Base-by-base conservation (phyloP, 148 eudicot genomes). In the Vaccinium darrowii region DNA sequence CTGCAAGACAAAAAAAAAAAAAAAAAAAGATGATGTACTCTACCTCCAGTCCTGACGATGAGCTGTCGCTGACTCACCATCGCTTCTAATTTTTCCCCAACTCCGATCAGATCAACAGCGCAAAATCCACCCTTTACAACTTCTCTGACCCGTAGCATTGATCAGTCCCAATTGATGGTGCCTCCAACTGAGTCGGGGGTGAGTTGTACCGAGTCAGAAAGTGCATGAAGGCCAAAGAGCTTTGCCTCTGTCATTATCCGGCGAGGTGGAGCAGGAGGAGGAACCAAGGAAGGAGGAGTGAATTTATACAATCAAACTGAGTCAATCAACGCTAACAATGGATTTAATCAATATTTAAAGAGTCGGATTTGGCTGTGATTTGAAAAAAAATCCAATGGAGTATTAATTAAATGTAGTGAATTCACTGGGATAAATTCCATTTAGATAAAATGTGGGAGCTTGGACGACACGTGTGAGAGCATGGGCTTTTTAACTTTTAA, bases 241-340 rank as follows among this genome's bases (percentile, higher is more conserved):
- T 81, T 83, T 94, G 79, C 98, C 98, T 56, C 84, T 95, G 30
- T 30, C 30, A 33, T 47, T 94, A 23, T 94, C 94, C n/a, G 94
- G 95, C 18, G 90, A 86, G 36, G 85, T 50, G 43, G 94, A 90
- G 21, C 90, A n/a, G n/a, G n/a, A n/a, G n/a, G n/a, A n/a, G n/a
- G n/a, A n/a, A n/a, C n/a, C n/a, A n/a, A n/a, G n/a, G n/a, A n/a
- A n/a, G n/a, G n/a, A 77, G 47, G 8, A 71, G 14, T 51, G 78
- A 86, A 81, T 77, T 54, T 90, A 79, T 81, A 39, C 71, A 83
- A 19, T 83, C 57, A 67, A 33, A n/a, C n/a, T n/a, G n/a, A n/a
- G n/a, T n/a, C n/a, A n/a, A n/a, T n/a, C n/a, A n/a, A n/a, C n/a
- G 82, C 47, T n/a, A 73, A 73, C 8, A 82, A 85, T 60, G 49